phyloP scores from a whole-genome alignment of 2,329 filamentous ascomycete species.

The Periconia sp. region DNA sequence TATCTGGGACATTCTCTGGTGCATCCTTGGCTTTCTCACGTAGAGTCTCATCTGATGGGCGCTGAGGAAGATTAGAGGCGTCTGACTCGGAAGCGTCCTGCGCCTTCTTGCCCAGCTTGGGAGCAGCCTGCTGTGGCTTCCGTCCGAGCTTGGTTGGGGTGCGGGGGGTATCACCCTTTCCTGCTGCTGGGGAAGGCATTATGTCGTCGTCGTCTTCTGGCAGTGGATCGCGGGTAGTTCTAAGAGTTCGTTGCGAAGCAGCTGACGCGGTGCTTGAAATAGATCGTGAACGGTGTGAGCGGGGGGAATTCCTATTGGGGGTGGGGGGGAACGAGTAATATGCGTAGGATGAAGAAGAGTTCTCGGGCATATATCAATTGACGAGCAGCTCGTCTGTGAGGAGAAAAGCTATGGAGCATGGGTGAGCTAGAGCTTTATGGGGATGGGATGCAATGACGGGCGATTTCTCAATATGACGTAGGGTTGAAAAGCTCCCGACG shows the following conservation, averaged over 20 bases:
- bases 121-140: constrained; percentile 47
- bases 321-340: constrained; percentile 60
- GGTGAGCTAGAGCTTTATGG: constrained; percentile 39
- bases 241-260: constrained; percentile 36
- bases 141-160: constrained; percentile 59
- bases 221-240: constrained; percentile 38
- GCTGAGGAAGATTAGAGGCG: constrained; percentile 38
- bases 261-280: constrained; percentile 44
- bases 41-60: constrained; percentile 37
- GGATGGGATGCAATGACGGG: constrained; percentile 21
- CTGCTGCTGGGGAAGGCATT: constrained; percentile 60
- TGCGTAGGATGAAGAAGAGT: constrained; percentile 54
- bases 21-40: constrained; percentile 36
- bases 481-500: constrained; percentile 20
- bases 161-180: constrained; percentile 56
- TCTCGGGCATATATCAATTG: constrained; percentile 56
- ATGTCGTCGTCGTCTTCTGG: constrained; percentile 35
- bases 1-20: constrained; percentile 36
- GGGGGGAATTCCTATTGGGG: constrained; percentile 51
- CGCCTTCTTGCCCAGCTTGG: constrained; percentile 51
- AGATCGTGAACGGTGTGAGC: constrained; percentile 46
- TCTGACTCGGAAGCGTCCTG: constrained; percentile 41
- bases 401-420: constrained; percentile 16
- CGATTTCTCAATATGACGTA: constrained; percentile 43
- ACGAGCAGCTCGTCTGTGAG: constrained; percentile 43